These are phyloP conservation scores for Termitomyces sp. DNA, from an alignment of 768 basidiomycete species.

Conservation along the genomic window DNA sequence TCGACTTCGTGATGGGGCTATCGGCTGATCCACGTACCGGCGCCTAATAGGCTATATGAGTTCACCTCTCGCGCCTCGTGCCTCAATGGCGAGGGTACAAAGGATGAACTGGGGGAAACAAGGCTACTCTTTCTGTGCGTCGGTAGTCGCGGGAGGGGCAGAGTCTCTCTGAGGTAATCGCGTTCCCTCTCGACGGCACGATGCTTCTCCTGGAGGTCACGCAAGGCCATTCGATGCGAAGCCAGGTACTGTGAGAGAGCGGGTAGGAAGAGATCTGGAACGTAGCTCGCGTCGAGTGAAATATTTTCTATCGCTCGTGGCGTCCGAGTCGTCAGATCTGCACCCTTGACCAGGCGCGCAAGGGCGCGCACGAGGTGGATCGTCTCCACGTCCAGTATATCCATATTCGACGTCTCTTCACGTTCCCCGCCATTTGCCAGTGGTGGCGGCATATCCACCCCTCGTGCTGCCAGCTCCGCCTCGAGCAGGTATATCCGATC, in stretches of 20 bases:
- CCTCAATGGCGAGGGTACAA: background rate
- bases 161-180: background rate
- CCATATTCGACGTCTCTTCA: background rate
- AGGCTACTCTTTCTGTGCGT: background rate
- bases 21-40: background rate
- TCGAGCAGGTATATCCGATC: conserved; percentile 7
- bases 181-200: background rate
- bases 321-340: background rate
- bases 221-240: background rate
- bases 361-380: background rate
- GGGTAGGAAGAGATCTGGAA: conserved; percentile 4
- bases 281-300: background rate
- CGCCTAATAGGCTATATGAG: background rate
- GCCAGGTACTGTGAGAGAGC: conserved; percentile 6
- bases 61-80: background rate
- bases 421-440: background rate
- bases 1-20: background rate
- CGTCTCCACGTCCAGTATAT: background rate
- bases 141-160: background rate
- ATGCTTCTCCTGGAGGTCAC: background rate
- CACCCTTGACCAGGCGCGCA: background rate
- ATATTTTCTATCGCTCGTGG: background rate
- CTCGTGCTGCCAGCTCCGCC: background rate
- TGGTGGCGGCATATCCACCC: background rate
- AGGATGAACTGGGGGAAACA: background rate